A percentile compares a stretch with the other conserved stretches of the same genome.
Evolutionary conservation across 768 basidiomycete species (phyloP).

Genomic region (Mycena crocata): DNA sequence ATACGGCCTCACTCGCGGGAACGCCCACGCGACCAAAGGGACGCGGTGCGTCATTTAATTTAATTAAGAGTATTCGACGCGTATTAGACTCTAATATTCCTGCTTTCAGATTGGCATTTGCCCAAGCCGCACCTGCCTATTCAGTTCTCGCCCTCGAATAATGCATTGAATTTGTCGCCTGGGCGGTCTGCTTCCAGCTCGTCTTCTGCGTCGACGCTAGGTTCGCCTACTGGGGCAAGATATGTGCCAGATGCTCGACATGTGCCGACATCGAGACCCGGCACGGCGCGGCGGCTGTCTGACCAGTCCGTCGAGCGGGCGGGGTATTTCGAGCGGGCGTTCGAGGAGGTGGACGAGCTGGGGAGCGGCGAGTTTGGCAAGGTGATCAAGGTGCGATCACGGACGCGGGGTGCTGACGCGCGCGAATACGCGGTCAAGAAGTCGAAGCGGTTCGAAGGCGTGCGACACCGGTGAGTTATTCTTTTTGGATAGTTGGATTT

Average conservation of each 20-base stretch:
- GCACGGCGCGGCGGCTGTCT: conserved; percentile 47
- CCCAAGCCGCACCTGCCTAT: conserved; percentile 58
- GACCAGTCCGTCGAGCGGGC: conserved; percentile 61
- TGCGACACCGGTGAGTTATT: conserved; percentile 89
- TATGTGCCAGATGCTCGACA: conserved; percentile 42
- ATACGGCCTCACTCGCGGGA: conserved; percentile 63
- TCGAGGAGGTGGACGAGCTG: conserved; percentile 81
- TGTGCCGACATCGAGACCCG: conserved; percentile 26
- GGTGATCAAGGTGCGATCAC: conserved; percentile 85
- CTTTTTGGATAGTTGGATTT: conserved; percentile 34
- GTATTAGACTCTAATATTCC: conserved; percentile 25
- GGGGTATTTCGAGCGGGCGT: conserved; percentile 84
- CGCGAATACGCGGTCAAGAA: conserved; percentile 91
- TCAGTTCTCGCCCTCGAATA: conserved; percentile 60
- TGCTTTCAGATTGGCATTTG: conserved; percentile 64
- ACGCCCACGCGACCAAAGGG: conserved; percentile 74
- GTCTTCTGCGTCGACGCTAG: conserved; percentile 67
- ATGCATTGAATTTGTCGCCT: conserved; percentile 48
- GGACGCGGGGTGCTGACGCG: conserved; percentile 59
- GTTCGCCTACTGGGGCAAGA: conserved; percentile 54
- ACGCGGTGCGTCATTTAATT: conserved; percentile 52
- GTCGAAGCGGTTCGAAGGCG: conserved; percentile 92
- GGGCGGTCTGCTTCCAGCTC: conserved; percentile 58
- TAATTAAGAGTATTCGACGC: conserved; percentile 2
- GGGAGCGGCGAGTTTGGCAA: conserved; percentile 95